Percentiles rank a stretch among this genome's conserved stretches.
Conservation (phyloP, 2,329 filamentous ascomycete genomes). For the Monilinia polystroma region DNA sequence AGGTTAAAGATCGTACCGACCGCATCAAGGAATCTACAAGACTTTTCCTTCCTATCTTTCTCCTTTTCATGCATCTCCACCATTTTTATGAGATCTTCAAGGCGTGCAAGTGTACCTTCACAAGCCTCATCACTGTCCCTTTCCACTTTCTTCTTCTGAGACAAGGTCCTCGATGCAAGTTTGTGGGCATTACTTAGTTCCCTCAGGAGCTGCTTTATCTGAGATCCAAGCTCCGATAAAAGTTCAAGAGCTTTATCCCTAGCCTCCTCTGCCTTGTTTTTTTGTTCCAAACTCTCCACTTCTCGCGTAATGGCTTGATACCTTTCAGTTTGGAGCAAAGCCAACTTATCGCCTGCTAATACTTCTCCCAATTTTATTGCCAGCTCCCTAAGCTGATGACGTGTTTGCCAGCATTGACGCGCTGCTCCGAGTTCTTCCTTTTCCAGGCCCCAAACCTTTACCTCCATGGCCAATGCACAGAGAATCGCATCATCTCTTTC, state of each 20-base stretch:
- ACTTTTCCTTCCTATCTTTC: neutral
- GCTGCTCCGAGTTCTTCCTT: neutral
- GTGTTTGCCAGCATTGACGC: neutral
- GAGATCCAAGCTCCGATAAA: too few species aligned
- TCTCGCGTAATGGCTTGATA: neutral
- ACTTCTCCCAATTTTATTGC: neutral
- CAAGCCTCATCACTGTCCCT: neutral
- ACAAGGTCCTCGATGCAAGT: neutral
- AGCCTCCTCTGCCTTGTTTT: neutral
- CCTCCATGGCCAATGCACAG: neutral
- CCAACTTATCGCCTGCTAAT: neutral
- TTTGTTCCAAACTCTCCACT: neutral
- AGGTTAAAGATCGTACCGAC: too few species aligned
- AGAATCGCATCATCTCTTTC: slow-evolving; percentile 8
- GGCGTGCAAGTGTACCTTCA: neutral
- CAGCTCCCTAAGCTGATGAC: neutral
- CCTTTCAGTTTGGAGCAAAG: neutral
- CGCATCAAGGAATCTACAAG: too few species aligned
- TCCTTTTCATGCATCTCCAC: neutral
- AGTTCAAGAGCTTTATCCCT: neutral
- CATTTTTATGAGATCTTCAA: neutral
- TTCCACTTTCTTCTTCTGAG: neutral
- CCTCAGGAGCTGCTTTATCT: neutral
- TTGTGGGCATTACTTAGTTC: neutral
- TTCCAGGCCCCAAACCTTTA: neutral